Percentiles rank a stretch among this genome's conserved stretches.
Conservation (phyloP, 192 early-diverging fungal species). For the Coemansia sp. region DNA sequence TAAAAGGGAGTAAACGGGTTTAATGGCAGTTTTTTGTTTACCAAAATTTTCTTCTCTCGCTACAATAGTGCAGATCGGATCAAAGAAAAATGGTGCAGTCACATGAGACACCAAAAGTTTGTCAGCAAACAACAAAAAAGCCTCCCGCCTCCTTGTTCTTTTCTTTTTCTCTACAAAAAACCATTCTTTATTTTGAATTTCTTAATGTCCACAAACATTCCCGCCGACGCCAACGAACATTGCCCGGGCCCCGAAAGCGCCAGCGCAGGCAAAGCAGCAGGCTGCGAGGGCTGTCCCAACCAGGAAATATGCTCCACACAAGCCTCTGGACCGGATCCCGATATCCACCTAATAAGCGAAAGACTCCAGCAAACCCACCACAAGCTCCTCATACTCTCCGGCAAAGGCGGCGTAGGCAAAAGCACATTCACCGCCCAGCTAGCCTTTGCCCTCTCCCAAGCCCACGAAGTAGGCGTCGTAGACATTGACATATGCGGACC, state of each 20-base stretch:
- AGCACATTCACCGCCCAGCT: conserved; percentile 87
- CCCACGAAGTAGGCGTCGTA: conserved; percentile 71
- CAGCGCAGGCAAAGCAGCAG: conserved; percentile 66
- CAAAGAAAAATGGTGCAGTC: not conserved
- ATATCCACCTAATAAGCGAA: conserved; percentile 63
- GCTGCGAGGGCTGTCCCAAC: conserved; percentile 82
- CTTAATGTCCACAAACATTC: not conserved
- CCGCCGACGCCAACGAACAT: conserved; percentile 61
- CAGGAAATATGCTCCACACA: conserved; percentile 71
- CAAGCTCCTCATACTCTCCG: conserved; percentile 91
- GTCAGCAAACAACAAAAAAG: not conserved
- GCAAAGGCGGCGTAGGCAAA: conserved; percentile 98
- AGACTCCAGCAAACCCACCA: conserved; percentile 64
- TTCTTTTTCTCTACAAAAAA: not conserved
- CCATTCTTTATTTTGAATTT: not conserved
- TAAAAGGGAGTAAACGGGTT: no score
- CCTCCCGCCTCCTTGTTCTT: not conserved
- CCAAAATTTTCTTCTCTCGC: no score
- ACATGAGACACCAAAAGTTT: not conserved
- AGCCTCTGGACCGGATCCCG: conserved; percentile 80
- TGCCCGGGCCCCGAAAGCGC: conserved; percentile 74
- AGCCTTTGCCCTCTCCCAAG: conserved; percentile 70
- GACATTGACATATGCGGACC: conserved; percentile 98
- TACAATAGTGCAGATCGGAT: no score
- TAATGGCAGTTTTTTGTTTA: no score